Conservation (phyloP, 2,329 filamentous ascomycete species). For the Fusarium sp. region DNA sequence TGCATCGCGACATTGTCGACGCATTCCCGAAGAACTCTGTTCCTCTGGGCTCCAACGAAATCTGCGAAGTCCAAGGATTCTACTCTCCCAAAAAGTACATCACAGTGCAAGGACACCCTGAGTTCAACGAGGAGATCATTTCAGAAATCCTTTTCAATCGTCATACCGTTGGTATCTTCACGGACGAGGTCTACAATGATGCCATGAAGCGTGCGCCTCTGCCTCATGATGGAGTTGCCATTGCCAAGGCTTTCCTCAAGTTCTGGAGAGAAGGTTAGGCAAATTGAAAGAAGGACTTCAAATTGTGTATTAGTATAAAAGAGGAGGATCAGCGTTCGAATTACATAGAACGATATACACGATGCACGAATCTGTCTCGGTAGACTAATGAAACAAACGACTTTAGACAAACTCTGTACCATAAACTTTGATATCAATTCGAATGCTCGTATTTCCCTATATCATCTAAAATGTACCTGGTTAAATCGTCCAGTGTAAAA, state of each 20-base stretch:
- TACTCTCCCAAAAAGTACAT: slow-evolving; percentile 54
- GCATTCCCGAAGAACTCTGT: slow-evolving; percentile 53
- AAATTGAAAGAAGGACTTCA: neutral
- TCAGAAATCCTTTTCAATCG: slow-evolving; percentile 59
- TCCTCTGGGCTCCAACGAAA: slow-evolving; percentile 55
- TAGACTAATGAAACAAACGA: slow-evolving; percentile 14
- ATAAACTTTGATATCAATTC: neutral
- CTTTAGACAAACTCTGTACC: neutral
- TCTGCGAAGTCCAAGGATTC: slow-evolving; percentile 57
- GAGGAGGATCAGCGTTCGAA: slow-evolving; percentile 12
- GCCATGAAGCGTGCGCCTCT: slow-evolving; percentile 73
- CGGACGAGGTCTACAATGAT: slow-evolving; percentile 74
- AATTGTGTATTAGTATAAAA: neutral
- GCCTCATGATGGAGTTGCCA: slow-evolving; percentile 81
- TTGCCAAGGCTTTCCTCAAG: slow-evolving; percentile 78
- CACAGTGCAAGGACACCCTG: slow-evolving; percentile 61
- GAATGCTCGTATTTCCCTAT: neutral
- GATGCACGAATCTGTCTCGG: slow-evolving; percentile 11
- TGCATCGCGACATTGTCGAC: slow-evolving; percentile 60
- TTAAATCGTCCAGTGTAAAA: neutral
- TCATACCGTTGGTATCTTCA: slow-evolving; percentile 74
- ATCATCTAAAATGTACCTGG: slow-evolving; percentile 1
- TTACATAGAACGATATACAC: slow-evolving; percentile 5
- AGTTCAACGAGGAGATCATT: slow-evolving; percentile 57
- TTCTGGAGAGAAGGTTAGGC: slow-evolving; percentile 72